Evolutionary conservation across 371 early-diverging fungal species (phyloP), one percentile per base, ranked within the genome.

Genomic region (Basidiobolus heterosporus): DNA sequence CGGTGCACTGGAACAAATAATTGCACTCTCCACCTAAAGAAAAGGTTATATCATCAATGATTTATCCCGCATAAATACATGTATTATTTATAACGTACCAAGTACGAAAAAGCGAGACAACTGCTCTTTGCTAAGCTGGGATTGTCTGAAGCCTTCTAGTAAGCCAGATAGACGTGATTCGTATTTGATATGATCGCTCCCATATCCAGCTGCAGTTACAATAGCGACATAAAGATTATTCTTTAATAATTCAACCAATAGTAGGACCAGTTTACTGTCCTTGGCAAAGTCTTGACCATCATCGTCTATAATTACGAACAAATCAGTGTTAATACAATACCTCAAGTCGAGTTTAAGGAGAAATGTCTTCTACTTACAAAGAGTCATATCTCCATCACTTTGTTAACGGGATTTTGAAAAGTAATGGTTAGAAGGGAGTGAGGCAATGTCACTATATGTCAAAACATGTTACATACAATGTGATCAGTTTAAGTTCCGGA

Each of bases 121-220:
- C 46, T 63, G 58, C 23, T 58, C 65, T 9, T 60, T 53, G 2
- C 64, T 47, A n/a, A 85, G 61, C 3, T 52, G 51, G 4, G 68
- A 60, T 0, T 16, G 50, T 1, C 54, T 54, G 51, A 88, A 76
- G 2, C 75, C 75, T 15, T 63, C 52, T 36, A 88, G 55, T 11
- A 88, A 65, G 0, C 88, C 88, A 8, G 71, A 60, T 3, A 88
- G 61, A 15, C 88, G 61, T 36, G 64, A 53, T 56, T 85, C 84
- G 66, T 88, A 88, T 38, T 69, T 58, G 23, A 50, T 46, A 0
- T 79, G 70, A 53, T 80, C 71, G 8, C 65, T 66, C 5, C 72
- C 72, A 62, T 88, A 88, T 1, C 86, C 85, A 0, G 88, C 88
- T 6, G 88, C 88, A 3, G 88, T 88, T 9, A 88, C 88, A 42